These are phyloP conservation scores for Cyberlindnera mississippiensis DNA, from an alignment of 805 yeast genomes.

Conservation along the genomic window DNA sequence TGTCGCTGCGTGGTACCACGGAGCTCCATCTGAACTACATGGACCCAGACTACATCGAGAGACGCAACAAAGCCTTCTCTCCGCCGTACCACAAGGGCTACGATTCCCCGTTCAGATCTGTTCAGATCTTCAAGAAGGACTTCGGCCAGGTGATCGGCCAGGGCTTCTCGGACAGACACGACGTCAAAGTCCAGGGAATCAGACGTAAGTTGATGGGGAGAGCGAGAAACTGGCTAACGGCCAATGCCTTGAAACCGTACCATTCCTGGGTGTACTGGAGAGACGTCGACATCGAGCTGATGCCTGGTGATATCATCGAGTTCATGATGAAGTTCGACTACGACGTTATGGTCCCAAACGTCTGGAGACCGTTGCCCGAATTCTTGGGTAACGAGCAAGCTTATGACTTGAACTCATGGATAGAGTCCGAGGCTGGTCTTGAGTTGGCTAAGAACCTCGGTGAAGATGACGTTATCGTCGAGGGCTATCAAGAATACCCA, in stretches of 20 bases:
- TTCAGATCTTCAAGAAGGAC: conserved; percentile 77
- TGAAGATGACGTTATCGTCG: conserved; percentile 85
- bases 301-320: conserved; percentile 73
- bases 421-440: conserved; percentile 76
- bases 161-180: conserved; percentile 80
- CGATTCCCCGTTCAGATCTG: conserved; percentile 66
- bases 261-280: conserved; percentile 93
- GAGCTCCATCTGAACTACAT: conserved; percentile 67
- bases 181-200: conserved; percentile 80
- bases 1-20: conserved; percentile 45
- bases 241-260: conserved; percentile 71
- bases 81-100: conserved; percentile 65
- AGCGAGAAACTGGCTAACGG: conserved; percentile 79
- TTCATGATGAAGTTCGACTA: conserved; percentile 64
- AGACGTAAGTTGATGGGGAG: conserved; percentile 83
- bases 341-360: conserved; percentile 80
- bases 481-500: conserved; percentile 83
- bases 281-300: conserved; percentile 81
- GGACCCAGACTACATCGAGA: conserved; percentile 59
- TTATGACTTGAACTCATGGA: conserved; percentile 95
- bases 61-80: conserved; percentile 53
- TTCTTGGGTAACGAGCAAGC: conserved; percentile 91
- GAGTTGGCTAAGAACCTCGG: conserved; percentile 59
- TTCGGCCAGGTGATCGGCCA: conserved; percentile 84
- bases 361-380: conserved; percentile 95